Conservation (phyloP, 768 basidiomycete species). For the Termitomyces sp. region DNA sequence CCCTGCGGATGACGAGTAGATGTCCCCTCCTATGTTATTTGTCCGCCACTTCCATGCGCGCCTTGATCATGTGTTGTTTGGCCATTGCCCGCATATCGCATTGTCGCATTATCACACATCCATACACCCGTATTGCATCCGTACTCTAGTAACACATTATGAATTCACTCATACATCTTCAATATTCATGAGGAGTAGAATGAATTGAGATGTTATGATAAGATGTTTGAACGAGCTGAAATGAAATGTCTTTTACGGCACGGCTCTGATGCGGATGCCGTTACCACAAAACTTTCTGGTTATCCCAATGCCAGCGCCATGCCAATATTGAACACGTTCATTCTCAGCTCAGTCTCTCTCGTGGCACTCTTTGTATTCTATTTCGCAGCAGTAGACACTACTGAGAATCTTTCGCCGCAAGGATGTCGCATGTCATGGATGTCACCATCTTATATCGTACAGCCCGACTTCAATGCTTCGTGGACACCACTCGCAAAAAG, state of each 20-base stretch:
- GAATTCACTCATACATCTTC: slow-evolving; percentile 8
- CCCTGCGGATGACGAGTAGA: slow-evolving; percentile 66
- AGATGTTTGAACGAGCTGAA: neutral
- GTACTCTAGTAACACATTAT: slow-evolving; percentile 13
- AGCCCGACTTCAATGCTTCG: slow-evolving; percentile 58
- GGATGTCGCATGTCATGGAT: slow-evolving; percentile 97
- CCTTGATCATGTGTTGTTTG: slow-evolving; percentile 15
- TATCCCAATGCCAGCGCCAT: slow-evolving; percentile 13
- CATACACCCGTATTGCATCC: slow-evolving; percentile 14
- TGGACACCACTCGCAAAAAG: slow-evolving; percentile 72
- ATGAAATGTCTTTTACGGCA: neutral
- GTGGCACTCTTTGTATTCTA: slow-evolving; percentile 35
- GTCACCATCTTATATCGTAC: slow-evolving; percentile 84
- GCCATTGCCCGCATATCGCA: slow-evolving; percentile 16
- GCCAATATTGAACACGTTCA: slow-evolving; percentile 22
- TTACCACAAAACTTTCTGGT: neutral
- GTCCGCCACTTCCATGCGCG: slow-evolving; percentile 12
- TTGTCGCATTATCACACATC: slow-evolving; percentile 19
- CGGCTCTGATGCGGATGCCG: neutral
- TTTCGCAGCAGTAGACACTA: slow-evolving; percentile 40
- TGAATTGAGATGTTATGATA: neutral
- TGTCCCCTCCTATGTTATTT: slow-evolving; percentile 20
- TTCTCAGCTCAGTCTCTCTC: slow-evolving; percentile 35
- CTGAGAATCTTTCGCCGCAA: slow-evolving; percentile 66
- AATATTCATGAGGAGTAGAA: neutral